Percentiles rank a stretch among this genome's conserved stretches.
phyloP scores from a whole-genome alignment of 306 rosid genomes.

The Purshia tridentata region DNA sequence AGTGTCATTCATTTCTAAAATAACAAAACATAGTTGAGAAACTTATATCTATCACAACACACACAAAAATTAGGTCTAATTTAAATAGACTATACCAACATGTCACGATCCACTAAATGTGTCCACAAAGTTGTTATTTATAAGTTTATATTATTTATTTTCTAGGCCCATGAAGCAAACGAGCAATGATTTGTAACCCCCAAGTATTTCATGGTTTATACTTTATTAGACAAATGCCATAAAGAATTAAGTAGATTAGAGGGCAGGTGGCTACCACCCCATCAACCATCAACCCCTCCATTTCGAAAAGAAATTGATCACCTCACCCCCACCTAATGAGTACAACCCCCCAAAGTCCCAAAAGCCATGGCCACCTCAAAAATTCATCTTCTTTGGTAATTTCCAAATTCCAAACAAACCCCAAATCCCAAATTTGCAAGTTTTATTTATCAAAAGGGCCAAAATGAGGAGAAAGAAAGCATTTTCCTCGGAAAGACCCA shows the following conservation, averaged over 20 bases:
- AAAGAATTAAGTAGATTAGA: not conserved
- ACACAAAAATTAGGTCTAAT: too few relatives aligned
- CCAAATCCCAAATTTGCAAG: not conserved
- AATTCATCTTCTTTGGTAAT: not conserved
- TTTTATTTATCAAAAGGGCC: not conserved
- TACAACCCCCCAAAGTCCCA: conserved; percentile 1
- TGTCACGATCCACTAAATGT: too few relatives aligned
- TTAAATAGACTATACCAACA: too few relatives aligned
- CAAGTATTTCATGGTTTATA: not conserved
- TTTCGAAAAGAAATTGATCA: conserved; percentile 22
- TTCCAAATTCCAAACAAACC: not conserved
- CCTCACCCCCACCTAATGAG: conserved; percentile 34
- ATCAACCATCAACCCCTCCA: conserved; percentile 24
- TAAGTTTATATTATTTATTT: not conserved
- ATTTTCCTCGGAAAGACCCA: conserved; percentile 23
- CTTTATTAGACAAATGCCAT: not conserved
- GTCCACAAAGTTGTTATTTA: too few relatives aligned
- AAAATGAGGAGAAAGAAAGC: not conserved
- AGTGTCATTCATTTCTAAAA: too few relatives aligned
- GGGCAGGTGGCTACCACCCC: conserved; percentile 37
- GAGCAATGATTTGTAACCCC: not conserved
- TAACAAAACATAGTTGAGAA: too few relatives aligned
- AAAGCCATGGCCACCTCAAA: conserved; percentile 7
- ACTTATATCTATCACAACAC: too few relatives aligned
- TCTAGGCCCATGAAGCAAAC: conserved; percentile 3